Conservation (phyloP, 495 filamentous ascomycete species). For the Gamarada debralockiae region DNA sequence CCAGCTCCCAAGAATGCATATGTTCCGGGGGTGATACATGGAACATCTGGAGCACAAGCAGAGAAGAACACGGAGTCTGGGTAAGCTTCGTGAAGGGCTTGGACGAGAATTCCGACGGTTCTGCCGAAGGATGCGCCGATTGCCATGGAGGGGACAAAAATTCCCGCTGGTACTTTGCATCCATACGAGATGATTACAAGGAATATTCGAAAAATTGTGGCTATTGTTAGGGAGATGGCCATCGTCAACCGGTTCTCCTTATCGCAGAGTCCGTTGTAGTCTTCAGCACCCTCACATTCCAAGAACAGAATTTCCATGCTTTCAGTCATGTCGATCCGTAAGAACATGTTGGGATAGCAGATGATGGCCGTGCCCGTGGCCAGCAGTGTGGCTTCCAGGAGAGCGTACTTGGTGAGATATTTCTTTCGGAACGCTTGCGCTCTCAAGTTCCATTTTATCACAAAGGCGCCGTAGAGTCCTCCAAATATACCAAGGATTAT, state of each 20-base stretch:
- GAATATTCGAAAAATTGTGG: conserved; percentile 75
- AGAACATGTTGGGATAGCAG: conserved; percentile 94
- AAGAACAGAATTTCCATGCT: conserved; percentile 97
- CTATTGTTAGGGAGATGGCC: conserved; percentile 72
- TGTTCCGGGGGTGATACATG: conserved; percentile 93
- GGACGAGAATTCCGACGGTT: conserved; percentile 90
- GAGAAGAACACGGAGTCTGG: conserved; percentile 82
- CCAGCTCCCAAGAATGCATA: conserved; percentile 93
- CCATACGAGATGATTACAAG: conserved; percentile 97
- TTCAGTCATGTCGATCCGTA: conserved; percentile 98
- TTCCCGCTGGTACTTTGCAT: conserved; percentile 96
- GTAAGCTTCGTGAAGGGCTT: conserved; percentile 79
- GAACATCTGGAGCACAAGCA: conserved; percentile 84
- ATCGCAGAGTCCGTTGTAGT: conserved; percentile 92
- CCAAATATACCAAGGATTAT: conserved; percentile 89
- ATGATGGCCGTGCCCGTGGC: conserved; percentile 81
- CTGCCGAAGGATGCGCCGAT: conserved; percentile 92
- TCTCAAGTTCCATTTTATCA: conserved; percentile 97
- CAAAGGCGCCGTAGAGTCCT: conserved; percentile 92
- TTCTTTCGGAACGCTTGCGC: conserved; percentile 93
- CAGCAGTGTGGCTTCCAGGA: conserved; percentile 83
- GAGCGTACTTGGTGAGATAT: conserved; percentile 78
- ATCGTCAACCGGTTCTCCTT: conserved; percentile 69
- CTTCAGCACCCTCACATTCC: conserved; percentile 90
- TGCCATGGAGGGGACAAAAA: conserved; percentile 98